phyloP scores from a whole-genome alignment of 2,329 filamentous ascomycete species.

The Sphaerostilbella broomeana region DNA sequence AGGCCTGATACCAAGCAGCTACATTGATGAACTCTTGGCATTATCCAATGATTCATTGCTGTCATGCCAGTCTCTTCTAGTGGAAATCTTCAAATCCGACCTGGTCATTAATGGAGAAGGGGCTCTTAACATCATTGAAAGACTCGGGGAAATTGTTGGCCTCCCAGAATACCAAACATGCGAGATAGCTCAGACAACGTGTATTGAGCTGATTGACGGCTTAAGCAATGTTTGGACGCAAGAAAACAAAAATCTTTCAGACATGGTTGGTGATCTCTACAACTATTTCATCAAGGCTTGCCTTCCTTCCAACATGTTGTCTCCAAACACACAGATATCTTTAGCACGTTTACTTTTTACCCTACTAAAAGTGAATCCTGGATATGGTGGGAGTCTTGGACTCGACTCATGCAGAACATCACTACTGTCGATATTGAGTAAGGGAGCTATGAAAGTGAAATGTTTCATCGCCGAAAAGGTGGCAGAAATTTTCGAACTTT shows the following conservation, averaged over 20 bases:
- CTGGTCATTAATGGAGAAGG: conserved; percentile 42
- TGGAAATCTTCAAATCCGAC: conserved; percentile 49
- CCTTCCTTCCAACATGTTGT: conserved; percentile 62
- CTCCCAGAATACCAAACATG: conserved; percentile 61
- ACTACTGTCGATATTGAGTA: conserved; percentile 64
- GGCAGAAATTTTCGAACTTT: conserved; percentile 70
- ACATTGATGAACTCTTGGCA: conserved; percentile 43
- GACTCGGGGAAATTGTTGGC: conserved; percentile 45
- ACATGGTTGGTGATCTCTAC: conserved; percentile 69
- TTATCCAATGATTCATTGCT: conserved; percentile 49
- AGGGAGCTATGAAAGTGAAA: conserved; percentile 64
- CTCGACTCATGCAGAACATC: conserved; percentile 59
- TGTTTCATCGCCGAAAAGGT: conserved; percentile 66
- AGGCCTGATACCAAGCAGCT: conserved; percentile 43
- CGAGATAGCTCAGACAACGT: conserved; percentile 63
- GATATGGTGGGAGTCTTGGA: conserved; percentile 55
- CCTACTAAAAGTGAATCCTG: conserved; percentile 59
- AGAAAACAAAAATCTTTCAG: conserved; percentile 52
- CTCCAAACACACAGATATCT: conserved; percentile 58
- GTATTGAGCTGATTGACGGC: conserved; percentile 60
- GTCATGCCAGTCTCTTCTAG: conserved; percentile 41
- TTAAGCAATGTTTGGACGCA: conserved; percentile 59
- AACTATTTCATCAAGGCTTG: conserved; percentile 64
- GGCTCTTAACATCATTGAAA: conserved; percentile 42
- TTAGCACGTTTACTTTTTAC: conserved; percentile 64